Conservation (phyloP, 768 basidiomycete species). For the Gloeophyllum trabeum region DNA sequence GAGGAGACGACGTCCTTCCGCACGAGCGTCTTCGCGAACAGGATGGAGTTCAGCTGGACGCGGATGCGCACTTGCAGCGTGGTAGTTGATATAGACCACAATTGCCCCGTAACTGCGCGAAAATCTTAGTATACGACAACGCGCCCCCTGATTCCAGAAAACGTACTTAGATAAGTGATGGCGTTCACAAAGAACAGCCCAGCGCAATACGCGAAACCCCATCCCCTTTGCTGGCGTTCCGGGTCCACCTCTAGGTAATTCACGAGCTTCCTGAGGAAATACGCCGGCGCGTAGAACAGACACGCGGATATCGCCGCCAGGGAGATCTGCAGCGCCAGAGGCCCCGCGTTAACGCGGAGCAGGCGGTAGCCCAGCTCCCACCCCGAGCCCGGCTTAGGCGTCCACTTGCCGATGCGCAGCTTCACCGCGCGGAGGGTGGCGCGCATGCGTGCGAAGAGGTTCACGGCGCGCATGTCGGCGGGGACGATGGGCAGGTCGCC, state of each 20-base stretch:
- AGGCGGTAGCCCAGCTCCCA: slow-evolving; percentile 54
- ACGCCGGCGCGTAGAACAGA: slow-evolving; percentile 52
- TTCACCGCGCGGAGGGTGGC: slow-evolving; percentile 36
- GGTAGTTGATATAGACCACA: slow-evolving; percentile 13
- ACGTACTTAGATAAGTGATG: slow-evolving; percentile 6
- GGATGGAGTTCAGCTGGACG: slow-evolving; percentile 71
- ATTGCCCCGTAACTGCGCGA: slow-evolving; percentile 45
- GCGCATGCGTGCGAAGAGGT: slow-evolving; percentile 58
- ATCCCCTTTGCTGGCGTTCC: slow-evolving; percentile 38
- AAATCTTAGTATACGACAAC: neutral
- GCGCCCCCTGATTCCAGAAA: neutral
- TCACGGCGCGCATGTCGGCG: slow-evolving; percentile 53
- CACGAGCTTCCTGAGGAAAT: slow-evolving; percentile 52
- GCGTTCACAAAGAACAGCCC: slow-evolving; percentile 37
- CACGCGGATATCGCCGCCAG: slow-evolving; percentile 48
- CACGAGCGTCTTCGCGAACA: slow-evolving; percentile 79
- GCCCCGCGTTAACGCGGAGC: slow-evolving; percentile 38
- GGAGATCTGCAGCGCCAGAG: slow-evolving; percentile 27
- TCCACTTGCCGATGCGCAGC: slow-evolving; percentile 45
- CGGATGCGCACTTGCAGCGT: slow-evolving; percentile 59
- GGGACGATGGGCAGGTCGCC: slow-evolving; percentile 82
- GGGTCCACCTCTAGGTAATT: slow-evolving; percentile 56
- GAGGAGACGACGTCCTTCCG: slow-evolving; percentile 77
- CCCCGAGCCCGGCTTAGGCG: slow-evolving; percentile 48
- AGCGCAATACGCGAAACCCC: slow-evolving; percentile 66